Conservation (phyloP, 345 rosid species). For the Trapa incisa region DNA sequence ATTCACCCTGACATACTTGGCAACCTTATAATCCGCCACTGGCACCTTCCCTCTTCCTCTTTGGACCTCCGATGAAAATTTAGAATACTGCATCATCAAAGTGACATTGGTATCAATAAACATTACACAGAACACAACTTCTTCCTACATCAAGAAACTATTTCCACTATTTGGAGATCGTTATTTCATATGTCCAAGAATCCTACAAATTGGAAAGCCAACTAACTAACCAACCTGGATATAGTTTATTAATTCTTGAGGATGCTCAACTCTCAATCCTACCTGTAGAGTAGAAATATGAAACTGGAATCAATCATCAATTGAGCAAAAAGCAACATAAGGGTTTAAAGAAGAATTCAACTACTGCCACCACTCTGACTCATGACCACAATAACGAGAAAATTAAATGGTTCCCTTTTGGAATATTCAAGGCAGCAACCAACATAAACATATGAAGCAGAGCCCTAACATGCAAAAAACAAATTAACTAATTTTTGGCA, state of each 20-base stretch:
- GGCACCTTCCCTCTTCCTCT: slow-evolving; percentile 88
- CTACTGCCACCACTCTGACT: slow-evolving; percentile 1
- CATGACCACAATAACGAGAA: background rate
- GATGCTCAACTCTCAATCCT: slow-evolving; percentile 93
- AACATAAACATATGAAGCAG: background rate
- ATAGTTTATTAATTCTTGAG: slow-evolving; percentile 79
- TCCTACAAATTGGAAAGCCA: background rate
- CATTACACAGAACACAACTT: background rate
- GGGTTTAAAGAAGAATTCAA: background rate
- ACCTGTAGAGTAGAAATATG: slow-evolving; percentile 34
- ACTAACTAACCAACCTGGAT: slow-evolving; percentile 38
- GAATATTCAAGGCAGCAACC: background rate
- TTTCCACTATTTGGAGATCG: background rate
- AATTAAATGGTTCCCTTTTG: background rate
- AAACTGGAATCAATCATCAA: background rate
- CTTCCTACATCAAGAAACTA: background rate
- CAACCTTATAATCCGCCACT: slow-evolving; percentile 90
- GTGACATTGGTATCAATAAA: background rate
- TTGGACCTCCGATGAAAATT: slow-evolving; percentile 47
- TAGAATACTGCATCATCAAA: slow-evolving; percentile 45
- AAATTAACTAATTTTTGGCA: background rate
- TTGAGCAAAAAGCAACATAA: background rate
- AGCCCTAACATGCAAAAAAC: background rate
- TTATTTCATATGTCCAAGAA: background rate
- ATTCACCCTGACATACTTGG: slow-evolving; percentile 35